Percentiles rank a stretch among this genome's conserved stretches.
Conservation (phyloP, 768 basidiomycete species). For the Serendipita indica region DNA sequence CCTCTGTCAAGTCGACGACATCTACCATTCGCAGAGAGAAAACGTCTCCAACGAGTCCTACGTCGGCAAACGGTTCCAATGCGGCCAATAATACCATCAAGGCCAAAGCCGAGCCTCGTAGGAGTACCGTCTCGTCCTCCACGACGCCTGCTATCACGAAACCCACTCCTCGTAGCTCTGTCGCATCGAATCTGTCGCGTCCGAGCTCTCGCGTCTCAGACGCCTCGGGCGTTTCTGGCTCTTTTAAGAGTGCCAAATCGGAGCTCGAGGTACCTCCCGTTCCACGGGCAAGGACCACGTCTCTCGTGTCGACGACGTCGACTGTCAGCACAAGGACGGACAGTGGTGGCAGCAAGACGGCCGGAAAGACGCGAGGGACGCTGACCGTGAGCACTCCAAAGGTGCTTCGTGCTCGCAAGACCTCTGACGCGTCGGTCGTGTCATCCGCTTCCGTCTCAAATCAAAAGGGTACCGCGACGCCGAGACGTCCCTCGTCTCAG, state of each 20-base stretch:
- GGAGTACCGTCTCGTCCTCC: constrained; percentile 3
- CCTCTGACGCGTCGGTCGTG: constrained; percentile 10
- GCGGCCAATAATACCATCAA: not conserved
- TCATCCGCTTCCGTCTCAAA: constrained; percentile 10
- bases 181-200: constrained; percentile 16
- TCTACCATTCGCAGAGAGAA: constrained; percentile 24
- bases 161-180: not conserved
- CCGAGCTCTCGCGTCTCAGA: constrained; percentile 22
- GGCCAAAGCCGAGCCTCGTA: constrained; percentile 15
- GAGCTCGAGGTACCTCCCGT: constrained; percentile 24
- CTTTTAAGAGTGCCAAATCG: constrained; percentile 34
- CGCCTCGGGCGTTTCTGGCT: constrained; percentile 25
- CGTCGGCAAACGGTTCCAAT: not conserved
- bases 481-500: constrained; percentile 18
- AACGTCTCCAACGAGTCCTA: not conserved
- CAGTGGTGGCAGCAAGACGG: not conserved
- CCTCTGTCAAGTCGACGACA: constrained; percentile 25
- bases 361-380: constrained; percentile 3
- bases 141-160: not conserved
- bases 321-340: constrained; percentile 21
- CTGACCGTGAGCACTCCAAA: constrained; percentile 11
- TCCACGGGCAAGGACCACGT: constrained; percentile 21
- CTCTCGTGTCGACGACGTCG: constrained; percentile 23
- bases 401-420: constrained; percentile 4
- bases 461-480: constrained; percentile 11